Percentiles rank a stretch among this genome's conserved stretches.
These are phyloP conservation scores for Fusarium nanum DNA, from an alignment of 2,329 filamentous ascomycete species.

Conservation along the genomic window DNA sequence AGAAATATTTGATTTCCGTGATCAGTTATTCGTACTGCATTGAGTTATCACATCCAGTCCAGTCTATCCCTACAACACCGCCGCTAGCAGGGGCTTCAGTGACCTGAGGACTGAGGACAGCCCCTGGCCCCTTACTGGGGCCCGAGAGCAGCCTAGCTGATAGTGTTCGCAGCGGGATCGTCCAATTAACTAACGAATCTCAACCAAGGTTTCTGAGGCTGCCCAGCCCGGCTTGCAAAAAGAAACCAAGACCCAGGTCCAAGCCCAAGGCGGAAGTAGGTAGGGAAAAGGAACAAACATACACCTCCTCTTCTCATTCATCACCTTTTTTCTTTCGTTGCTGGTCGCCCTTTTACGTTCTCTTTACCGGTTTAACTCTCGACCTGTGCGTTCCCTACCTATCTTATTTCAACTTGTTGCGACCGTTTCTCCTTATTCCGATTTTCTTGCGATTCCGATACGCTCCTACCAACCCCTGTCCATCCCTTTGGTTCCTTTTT, in stretches of 20 bases:
- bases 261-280: constrained; percentile 34
- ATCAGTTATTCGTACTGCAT: constrained; percentile 12
- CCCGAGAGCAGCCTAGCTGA: constrained; percentile 17
- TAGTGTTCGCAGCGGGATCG: constrained; percentile 10
- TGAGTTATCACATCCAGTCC: constrained; percentile 9
- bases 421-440: constrained; percentile 25
- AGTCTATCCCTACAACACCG: constrained; percentile 9
- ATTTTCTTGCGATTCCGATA: constrained; percentile 28
- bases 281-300: constrained; percentile 42
- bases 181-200: constrained; percentile 34
- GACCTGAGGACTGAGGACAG: constrained; percentile 33
- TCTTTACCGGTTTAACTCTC: constrained; percentile 22
- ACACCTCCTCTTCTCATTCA: constrained; percentile 33
- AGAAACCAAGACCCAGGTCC: constrained; percentile 21
- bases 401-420: constrained; percentile 24
- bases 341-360: constrained; percentile 33
- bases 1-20: constrained; percentile 13
- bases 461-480: constrained; percentile 23
- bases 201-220: constrained; percentile 32
- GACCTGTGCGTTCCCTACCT: constrained; percentile 25
- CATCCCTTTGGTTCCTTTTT: constrained; percentile 41
- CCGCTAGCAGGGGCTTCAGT: constrained; percentile 35
- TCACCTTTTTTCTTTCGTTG: constrained; percentile 42
- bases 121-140: constrained; percentile 37
- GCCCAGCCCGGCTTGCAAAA: constrained; percentile 16